These are phyloP conservation scores for Epichloe sp. DNA, from an alignment of 2,329 filamentous ascomycete genomes.

Conservation along the genomic window DNA sequence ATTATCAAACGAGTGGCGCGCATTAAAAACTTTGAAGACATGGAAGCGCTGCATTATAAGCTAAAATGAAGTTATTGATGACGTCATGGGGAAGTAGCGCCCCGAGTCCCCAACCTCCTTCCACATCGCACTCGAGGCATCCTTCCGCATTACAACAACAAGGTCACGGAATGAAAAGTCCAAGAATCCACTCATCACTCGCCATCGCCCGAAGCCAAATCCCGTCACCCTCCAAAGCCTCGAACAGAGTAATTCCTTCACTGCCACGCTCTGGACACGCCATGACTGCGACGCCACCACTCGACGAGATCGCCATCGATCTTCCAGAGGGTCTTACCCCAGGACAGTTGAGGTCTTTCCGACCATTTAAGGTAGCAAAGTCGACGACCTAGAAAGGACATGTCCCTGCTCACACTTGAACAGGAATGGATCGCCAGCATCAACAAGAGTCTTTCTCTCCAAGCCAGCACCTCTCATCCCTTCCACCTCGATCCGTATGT, in stretches of 20 bases:
- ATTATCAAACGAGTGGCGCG: too few relatives aligned
- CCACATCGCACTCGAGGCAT: too few relatives aligned
- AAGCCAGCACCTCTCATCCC: conserved; percentile 30
- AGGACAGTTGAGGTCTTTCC: conserved; percentile 29
- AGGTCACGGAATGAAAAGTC: too few relatives aligned
- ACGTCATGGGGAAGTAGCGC: too few relatives aligned
- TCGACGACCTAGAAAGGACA: background rate
- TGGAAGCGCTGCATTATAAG: too few relatives aligned
- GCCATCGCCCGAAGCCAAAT: background rate
- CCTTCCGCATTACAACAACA: too few relatives aligned
- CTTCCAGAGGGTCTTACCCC: conserved; percentile 28
- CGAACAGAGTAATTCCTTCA: background rate
- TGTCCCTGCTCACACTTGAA: background rate
- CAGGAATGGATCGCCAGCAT: conserved; percentile 38
- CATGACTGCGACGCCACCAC: conserved; percentile 1
- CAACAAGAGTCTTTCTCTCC: conserved; percentile 31
- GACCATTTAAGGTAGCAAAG: conserved; percentile 30
- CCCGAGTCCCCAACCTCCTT: too few relatives aligned
- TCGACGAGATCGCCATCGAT: conserved; percentile 22
- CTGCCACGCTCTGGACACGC: background rate
- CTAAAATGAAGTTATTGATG: too few relatives aligned
- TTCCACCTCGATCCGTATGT: conserved; percentile 41
- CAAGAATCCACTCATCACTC: too few relatives aligned
- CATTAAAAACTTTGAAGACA: too few relatives aligned
- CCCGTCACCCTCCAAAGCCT: background rate